Evolutionary conservation across 2,329 filamentous ascomycete genomes (phyloP).

Genomic region (Cladosporium oxysporum): DNA sequence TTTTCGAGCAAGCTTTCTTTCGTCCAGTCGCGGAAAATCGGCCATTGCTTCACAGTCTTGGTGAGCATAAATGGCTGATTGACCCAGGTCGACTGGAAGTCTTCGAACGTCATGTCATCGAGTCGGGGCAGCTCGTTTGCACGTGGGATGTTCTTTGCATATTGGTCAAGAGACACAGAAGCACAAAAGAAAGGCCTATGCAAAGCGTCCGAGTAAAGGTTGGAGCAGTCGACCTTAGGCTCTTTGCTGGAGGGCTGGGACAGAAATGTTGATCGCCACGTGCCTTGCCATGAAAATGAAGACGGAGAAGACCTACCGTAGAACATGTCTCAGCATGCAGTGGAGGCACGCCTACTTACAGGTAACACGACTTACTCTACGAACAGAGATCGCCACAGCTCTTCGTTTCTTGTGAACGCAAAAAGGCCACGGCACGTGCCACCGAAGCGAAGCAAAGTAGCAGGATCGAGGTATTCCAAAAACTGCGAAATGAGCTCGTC

Average conservation of each 20-base stretch:
- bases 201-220: conserved; percentile 85
- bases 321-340: conserved; percentile 29
- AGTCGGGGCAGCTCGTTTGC: conserved; percentile 73
- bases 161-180: conserved; percentile 68
- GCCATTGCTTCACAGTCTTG: conserved; percentile 78
- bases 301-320: conserved; percentile 45
- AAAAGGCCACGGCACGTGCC: conserved; percentile 82
- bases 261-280: conserved; percentile 81
- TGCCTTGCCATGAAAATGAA: conserved; percentile 70
- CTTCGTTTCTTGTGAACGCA: conserved; percentile 80
- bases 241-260: conserved; percentile 56
- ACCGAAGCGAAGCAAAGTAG: conserved; percentile 65
- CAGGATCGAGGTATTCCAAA: conserved; percentile 71
- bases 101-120: conserved; percentile 65
- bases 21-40: conserved; percentile 73
- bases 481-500: conserved; percentile 79
- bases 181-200: conserved; percentile 90
- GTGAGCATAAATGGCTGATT: conserved; percentile 85
- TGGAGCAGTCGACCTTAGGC: conserved; percentile 67
- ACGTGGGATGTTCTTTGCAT: conserved; percentile 68
- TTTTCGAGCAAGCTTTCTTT: conserved; percentile 64
- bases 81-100: conserved; percentile 76
- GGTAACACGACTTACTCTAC: conserved; percentile 67
- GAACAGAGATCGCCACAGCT: conserved; percentile 85
- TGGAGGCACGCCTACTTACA: conserved; percentile 23